phyloP scores from a whole-genome alignment of 345 rosid species.

The Lepidium sativum region DNA sequence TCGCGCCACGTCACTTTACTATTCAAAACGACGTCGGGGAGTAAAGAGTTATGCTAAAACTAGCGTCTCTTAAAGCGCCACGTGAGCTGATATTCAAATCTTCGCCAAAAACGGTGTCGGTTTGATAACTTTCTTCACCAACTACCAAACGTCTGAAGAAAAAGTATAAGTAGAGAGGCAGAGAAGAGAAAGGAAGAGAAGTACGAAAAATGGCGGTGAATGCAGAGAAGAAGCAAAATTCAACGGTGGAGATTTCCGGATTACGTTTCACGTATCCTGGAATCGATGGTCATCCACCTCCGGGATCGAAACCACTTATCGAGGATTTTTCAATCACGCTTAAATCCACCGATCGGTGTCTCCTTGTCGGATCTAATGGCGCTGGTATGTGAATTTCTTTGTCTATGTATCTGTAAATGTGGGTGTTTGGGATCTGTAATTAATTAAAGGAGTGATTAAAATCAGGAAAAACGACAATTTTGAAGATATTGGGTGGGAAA shows the following conservation, averaged over 20 bases:
- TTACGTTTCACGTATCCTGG: slow-evolving; percentile 91
- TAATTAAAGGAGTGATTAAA: background rate
- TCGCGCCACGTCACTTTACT: slow-evolving; percentile 15
- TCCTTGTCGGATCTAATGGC: slow-evolving; percentile 97
- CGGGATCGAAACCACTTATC: slow-evolving; percentile 66
- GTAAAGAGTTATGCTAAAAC: background rate
- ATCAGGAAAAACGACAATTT: slow-evolving; percentile 77
- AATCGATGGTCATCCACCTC: slow-evolving; percentile 93
- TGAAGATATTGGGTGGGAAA: slow-evolving; percentile 94
- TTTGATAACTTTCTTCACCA: background rate
- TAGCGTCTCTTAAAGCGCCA: slow-evolving; percentile 21
- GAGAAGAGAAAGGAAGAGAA: background rate
- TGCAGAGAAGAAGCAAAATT: slow-evolving; percentile 21
- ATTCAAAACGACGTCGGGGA: background rate
- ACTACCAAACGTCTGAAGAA: slow-evolving; percentile 21
- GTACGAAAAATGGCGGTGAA: slow-evolving; percentile 29
- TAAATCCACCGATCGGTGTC: slow-evolving; percentile 66
- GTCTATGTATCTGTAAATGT: background rate
- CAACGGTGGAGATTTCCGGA: slow-evolving; percentile 61
- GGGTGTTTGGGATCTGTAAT: background rate
- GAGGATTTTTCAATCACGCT: slow-evolving; percentile 60
- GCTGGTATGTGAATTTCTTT: slow-evolving; percentile 45
- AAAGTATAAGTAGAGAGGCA: slow-evolving; percentile 5
- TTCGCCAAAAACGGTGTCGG: slow-evolving; percentile 10
- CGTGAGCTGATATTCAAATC: background rate